Evolutionary conservation across 116 monocot species (phyloP).

Genomic region (Zostera marina): DNA sequence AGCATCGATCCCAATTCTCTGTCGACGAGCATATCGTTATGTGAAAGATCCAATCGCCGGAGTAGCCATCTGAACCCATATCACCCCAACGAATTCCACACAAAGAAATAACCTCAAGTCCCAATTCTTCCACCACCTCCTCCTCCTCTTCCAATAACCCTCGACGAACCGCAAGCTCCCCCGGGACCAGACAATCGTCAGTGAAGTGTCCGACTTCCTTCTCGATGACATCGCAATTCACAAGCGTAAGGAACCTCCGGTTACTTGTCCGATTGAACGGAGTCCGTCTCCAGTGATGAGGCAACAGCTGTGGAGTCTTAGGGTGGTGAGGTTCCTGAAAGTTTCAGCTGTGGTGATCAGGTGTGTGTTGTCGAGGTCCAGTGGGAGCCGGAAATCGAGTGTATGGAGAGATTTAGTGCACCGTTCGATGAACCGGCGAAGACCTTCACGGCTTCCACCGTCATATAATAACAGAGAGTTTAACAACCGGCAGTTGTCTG

Average conservation of each 20-base stretch:
- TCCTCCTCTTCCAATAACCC: too few species aligned
- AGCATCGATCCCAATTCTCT: conserved; percentile 49
- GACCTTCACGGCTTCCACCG: conserved; percentile 53
- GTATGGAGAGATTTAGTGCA: conserved; percentile 20
- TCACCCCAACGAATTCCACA: conserved; percentile 41
- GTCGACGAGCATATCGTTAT: conserved; percentile 44
- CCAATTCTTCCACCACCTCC: too few species aligned
- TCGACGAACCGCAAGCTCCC: too few species aligned
- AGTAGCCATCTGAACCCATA: conserved; percentile 26
- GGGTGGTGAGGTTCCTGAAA: conserved; percentile 7
- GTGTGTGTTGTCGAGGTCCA: too few species aligned
- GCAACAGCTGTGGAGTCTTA: conserved; percentile 62
- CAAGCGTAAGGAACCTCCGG: conserved; percentile 36
- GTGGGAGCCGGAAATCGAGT: conserved; percentile 64
- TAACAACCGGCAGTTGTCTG: conserved; percentile 36
- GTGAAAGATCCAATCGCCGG: conserved; percentile 32
- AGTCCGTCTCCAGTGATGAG: conserved; percentile 62
- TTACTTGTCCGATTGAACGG: conserved; percentile 17
- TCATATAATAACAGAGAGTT: conserved; percentile 47
- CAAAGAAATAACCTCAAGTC: too few species aligned
- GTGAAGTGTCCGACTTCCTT: conserved; percentile 41
- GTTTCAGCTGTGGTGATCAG: conserved; percentile 21
- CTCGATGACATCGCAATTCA: conserved; percentile 59
- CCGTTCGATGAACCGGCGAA: conserved; percentile 29
- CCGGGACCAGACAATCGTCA: too few species aligned